Percentiles rank a stretch among this genome's conserved stretches.
Evolutionary conservation across 2,329 filamentous ascomycete species (phyloP).

Genomic region (Ascochyta viciae-villosae): DNA sequence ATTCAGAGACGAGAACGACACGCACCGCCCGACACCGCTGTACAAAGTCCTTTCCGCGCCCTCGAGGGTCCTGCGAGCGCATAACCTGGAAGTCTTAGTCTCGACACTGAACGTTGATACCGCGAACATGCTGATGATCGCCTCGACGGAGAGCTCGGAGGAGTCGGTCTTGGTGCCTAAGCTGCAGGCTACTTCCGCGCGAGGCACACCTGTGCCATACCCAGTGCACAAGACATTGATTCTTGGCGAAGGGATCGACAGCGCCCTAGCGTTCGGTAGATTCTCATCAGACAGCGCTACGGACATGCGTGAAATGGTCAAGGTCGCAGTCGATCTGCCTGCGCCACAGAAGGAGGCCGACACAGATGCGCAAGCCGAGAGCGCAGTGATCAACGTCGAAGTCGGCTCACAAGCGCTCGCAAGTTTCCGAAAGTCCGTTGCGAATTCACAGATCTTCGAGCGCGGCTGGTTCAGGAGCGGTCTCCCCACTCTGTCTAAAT

Average conservation of each 20-base stretch:
- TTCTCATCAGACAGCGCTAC: conserved; percentile 49
- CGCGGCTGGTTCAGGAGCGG: conserved; percentile 77
- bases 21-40: conserved; percentile 58
- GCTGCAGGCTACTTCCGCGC: conserved; percentile 71
- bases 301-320: conserved; percentile 54
- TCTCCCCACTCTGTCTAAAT: conserved; percentile 68
- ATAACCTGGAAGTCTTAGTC: conserved; percentile 69
- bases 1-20: conserved; percentile 61
- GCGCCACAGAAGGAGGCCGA: conserved; percentile 49
- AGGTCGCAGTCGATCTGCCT: conserved; percentile 66
- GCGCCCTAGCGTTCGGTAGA: conserved; percentile 63
- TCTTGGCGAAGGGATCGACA: conserved; percentile 74
- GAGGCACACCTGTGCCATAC: conserved; percentile 72
- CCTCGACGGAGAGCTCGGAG: conserved; percentile 54
- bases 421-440: conserved; percentile 72
- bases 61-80: conserved; percentile 65
- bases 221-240: conserved; percentile 85
- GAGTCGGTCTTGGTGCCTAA: conserved; percentile 77
- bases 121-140: conserved; percentile 36
- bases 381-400: conserved; percentile 65
- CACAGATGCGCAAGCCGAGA: conserved; percentile 22
- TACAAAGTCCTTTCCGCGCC: conserved; percentile 69
- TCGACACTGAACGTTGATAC: conserved; percentile 59
- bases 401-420: conserved; percentile 68
- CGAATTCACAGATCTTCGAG: conserved; percentile 76